Evolutionary conservation across 2,329 filamentous ascomycete species (phyloP).

Genomic region (Cladorrhinum sp.): DNA sequence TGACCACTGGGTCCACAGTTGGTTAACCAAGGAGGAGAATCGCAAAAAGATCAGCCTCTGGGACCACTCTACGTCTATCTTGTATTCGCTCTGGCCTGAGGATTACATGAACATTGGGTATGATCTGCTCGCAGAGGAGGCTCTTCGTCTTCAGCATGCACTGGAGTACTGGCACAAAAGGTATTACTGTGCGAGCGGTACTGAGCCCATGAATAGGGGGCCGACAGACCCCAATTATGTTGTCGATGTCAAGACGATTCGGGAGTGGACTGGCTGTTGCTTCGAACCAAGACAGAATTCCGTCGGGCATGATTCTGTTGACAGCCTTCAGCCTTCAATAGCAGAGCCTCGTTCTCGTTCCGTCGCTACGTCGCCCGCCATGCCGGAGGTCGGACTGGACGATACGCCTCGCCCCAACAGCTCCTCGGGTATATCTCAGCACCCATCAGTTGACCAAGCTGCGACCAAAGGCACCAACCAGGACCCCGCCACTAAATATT

Average conservation of each 20-base stretch:
- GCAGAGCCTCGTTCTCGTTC: neutral
- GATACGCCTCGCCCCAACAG: neutral
- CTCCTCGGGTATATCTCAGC: neutral
- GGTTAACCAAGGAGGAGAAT: conserved; percentile 34
- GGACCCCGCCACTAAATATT: neutral
- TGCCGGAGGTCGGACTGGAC: neutral
- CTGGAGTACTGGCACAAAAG: neutral
- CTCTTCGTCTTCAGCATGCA: neutral
- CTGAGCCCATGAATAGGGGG: neutral
- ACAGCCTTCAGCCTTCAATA: neutral
- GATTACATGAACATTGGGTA: conserved; percentile 2
- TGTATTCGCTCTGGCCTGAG: neutral
- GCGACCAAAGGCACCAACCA: neutral
- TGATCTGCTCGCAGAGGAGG: neutral
- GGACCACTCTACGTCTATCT: conserved; percentile 21
- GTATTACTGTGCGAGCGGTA: neutral
- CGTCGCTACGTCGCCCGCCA: neutral
- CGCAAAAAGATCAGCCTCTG: conserved; percentile 33
- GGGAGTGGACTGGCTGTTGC: neutral
- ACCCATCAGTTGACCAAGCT: neutral
- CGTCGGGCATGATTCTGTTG: neutral
- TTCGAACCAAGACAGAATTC: neutral
- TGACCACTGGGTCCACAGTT: conserved; percentile 35
- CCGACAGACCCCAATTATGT: neutral
- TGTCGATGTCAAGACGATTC: neutral